Base-by-base conservation (phyloP, 176 grass and related monocot genomes). In the Oryza nivara region DNA sequence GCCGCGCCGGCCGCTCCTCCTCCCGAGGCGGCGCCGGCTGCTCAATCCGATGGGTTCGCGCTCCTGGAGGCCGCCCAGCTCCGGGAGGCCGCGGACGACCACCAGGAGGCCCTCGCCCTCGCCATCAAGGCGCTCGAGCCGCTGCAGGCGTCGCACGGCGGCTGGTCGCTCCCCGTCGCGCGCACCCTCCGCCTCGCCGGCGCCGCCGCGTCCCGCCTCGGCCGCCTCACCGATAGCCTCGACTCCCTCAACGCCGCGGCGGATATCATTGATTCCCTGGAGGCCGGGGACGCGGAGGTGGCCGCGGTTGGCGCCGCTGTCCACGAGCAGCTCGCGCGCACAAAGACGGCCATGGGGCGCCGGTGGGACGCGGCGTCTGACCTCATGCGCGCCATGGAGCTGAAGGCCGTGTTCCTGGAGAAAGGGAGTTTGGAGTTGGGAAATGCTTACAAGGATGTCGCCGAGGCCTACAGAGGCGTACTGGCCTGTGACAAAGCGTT, bases 81-180 rank as follows among this genome's bases (percentile, higher is more conserved):
- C 5, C 73, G 80, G 44, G 85, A 92, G 36, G 77, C 78, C 11
- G 38, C 25, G 38, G 26, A 47, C 9, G 88, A 98, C 46, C 71
- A 90, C 20, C 70, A 92, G 30, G 82, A 79, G 47, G 91, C 75
- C 67, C 78, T 98, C 46, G 73, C 67, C 46, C 89, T 95, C 72
- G 85, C 83, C 67, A 47, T 95, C 49, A 85, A 71, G 54, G 93
- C 88, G 30, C 74, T 95, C 46, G 80, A 48, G 2, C 80, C 89
- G 20, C 89, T 95, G 74, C 80, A 95, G 67, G 87, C 83, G 60
- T 68, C 87, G 45, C 91, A 89, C 22, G 91, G 93, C 46, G 93
- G 93, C 51, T 93, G 93, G 93, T 92, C 91, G 48, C 47, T 93
- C 82, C 75, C 88, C 14, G 86, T 95, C 30, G 91, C 80, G 36